Conservation (phyloP, 345 rosid genomes). For the Viola odorata region DNA sequence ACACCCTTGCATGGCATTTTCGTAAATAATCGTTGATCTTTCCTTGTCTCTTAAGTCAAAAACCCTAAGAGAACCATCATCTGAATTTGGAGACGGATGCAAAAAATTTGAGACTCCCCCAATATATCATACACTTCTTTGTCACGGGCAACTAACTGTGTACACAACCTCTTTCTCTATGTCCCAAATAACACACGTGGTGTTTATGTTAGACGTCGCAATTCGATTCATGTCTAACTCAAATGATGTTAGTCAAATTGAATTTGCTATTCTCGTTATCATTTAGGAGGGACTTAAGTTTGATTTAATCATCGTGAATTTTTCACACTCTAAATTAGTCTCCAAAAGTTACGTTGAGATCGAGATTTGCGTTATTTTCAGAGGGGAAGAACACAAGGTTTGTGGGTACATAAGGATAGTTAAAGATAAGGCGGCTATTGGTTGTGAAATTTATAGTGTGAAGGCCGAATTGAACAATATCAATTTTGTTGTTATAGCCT, state of each 20-base stretch:
- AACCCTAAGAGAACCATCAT: slow-evolving; percentile 57
- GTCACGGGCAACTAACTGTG: slow-evolving; percentile 56
- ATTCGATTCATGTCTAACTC: slow-evolving; percentile 46
- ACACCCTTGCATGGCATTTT: slow-evolving; percentile 28
- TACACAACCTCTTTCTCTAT: slow-evolving; percentile 32
- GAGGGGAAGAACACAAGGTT: slow-evolving; percentile 55
- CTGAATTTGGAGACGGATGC: slow-evolving; percentile 55
- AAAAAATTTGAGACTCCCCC: slow-evolving; percentile 52
- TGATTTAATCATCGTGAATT: slow-evolving; percentile 42
- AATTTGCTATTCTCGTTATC: slow-evolving; percentile 41
- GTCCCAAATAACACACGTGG: slow-evolving; percentile 55
- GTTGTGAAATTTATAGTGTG: slow-evolving; percentile 35
- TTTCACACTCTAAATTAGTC: slow-evolving; percentile 53
- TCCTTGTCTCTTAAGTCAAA: slow-evolving; percentile 56
- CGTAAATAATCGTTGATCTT: slow-evolving; percentile 53
- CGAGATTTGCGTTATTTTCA: slow-evolving; percentile 33
- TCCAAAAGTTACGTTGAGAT: slow-evolving; percentile 48
- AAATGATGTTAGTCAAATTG: slow-evolving; percentile 50
- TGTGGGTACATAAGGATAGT: slow-evolving; percentile 61
- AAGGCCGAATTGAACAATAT: slow-evolving; percentile 39
- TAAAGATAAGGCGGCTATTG: slow-evolving; percentile 38
- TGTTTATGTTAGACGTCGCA: slow-evolving; percentile 42
- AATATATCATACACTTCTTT: slow-evolving; percentile 56
- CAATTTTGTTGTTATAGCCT: slow-evolving; percentile 49
- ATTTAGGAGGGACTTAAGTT: slow-evolving; percentile 38